These are phyloP conservation scores for Microascus cirrosus DNA, from an alignment of 2,329 filamentous ascomycete genomes.

Conservation along the genomic window DNA sequence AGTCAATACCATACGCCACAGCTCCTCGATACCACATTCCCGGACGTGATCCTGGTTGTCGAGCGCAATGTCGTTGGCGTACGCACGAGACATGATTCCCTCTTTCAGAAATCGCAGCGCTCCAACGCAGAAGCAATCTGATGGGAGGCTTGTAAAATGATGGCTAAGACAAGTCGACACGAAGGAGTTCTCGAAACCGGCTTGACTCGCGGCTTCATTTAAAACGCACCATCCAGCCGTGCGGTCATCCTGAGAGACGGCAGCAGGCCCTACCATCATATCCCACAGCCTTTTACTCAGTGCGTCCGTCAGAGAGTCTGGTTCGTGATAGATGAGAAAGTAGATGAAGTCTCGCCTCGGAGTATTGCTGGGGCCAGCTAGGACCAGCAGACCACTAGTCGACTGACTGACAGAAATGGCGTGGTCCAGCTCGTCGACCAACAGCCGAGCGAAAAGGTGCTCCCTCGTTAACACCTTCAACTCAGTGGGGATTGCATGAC, in stretches of 20 bases:
- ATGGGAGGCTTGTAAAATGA: constrained; percentile 45
- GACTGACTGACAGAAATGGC: constrained; percentile 30
- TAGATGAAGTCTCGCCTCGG: constrained; percentile 47
- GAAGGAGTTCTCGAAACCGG: constrained; percentile 41
- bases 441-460: constrained; percentile 48
- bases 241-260: constrained; percentile 48
- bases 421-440: constrained; percentile 55
- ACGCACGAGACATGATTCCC: constrained; percentile 34
- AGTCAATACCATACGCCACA: constrained; percentile 75
- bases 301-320: constrained; percentile 48
- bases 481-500: constrained; percentile 33
- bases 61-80: constrained; percentile 32
- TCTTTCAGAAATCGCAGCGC: constrained; percentile 52
- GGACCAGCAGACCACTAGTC: constrained; percentile 15
- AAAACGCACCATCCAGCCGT: constrained; percentile 60
- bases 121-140: constrained; percentile 47
- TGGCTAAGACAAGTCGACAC: constrained; percentile 39
- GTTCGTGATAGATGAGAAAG: constrained; percentile 48
- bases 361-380: constrained; percentile 34
- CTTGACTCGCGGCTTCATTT: constrained; percentile 30
- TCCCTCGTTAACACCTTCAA: constrained; percentile 46
- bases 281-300: constrained; percentile 60
- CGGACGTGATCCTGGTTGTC: constrained; percentile 40
- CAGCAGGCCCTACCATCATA: constrained; percentile 54
- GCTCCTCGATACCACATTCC: constrained; percentile 50